These are phyloP conservation scores for Nigrospora osmanthi DNA, from an alignment of 2,329 filamentous ascomycete species.

Conservation along the genomic window DNA sequence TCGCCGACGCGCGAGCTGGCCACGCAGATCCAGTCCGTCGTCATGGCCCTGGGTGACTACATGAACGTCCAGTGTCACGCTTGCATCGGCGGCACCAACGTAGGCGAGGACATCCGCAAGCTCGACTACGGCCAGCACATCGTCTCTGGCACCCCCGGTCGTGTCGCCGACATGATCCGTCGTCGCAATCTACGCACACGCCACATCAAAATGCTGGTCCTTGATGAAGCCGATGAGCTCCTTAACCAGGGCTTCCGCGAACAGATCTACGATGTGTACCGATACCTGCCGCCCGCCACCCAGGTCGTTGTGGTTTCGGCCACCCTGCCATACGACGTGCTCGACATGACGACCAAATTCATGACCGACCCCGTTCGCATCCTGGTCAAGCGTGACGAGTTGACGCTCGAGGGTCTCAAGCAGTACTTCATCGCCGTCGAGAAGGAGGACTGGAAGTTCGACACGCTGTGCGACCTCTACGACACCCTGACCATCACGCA, in stretches of 20 bases:
- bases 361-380: slow-evolving; percentile 98
- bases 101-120: slow-evolving; percentile 9
- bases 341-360: slow-evolving; percentile 98
- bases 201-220: slow-evolving; percentile 76
- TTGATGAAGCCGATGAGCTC: slow-evolving; percentile 99
- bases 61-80: slow-evolving; percentile 99
- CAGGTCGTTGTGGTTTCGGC: slow-evolving; percentile 99
- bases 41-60: slow-evolving; percentile 99
- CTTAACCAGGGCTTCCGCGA: slow-evolving; percentile 99
- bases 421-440: slow-evolving; percentile 93
- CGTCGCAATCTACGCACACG: slow-evolving; percentile 65
- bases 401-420: slow-evolving; percentile 86
- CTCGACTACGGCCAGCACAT: slow-evolving; percentile 97
- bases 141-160: slow-evolving; percentile 92
- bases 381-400: slow-evolving; percentile 97
- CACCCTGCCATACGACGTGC: slow-evolving; percentile 97
- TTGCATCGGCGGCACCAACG: slow-evolving; percentile 70
- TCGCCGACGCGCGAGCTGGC: slow-evolving; percentile 93
- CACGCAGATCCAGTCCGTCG: slow-evolving; percentile 95
- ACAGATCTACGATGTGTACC: slow-evolving; percentile 96
- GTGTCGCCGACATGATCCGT: slow-evolving; percentile 79
- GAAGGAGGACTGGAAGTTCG: slow-evolving; percentile 81
- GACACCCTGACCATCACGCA: slow-evolving; percentile 87
- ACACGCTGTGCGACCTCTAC: slow-evolving; percentile 94
- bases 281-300: slow-evolving; percentile 86